A percentile compares a stretch with the other conserved stretches of the same genome.
phyloP scores from a whole-genome alignment of 179 eudicot genomes.

The Monotropa hypopitys region DNA sequence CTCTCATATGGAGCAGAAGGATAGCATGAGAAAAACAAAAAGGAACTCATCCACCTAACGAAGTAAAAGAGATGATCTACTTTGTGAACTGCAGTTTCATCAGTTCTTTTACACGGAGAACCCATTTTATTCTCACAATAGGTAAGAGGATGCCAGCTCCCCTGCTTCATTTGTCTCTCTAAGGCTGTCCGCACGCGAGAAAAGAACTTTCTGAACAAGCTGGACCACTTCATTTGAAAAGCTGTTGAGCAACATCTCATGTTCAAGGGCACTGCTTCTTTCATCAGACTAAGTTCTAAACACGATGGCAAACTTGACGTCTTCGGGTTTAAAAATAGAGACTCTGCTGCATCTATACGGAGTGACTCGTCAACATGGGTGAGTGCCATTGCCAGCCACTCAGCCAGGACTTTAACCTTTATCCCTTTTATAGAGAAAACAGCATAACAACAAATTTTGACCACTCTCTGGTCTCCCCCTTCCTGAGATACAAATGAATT shows the following conservation, averaged over 20 bases:
- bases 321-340: conserved; percentile 81
- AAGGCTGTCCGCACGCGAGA: conserved; percentile 75
- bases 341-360: conserved; percentile 93
- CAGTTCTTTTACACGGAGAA: conserved; percentile 16
- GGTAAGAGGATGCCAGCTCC: conserved; percentile 52
- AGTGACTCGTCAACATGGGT: conserved; percentile 87
- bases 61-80: conserved; percentile 65
- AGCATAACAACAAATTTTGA: conserved; percentile 28
- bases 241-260: conserved; percentile 96
- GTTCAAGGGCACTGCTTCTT: conserved; percentile 70
- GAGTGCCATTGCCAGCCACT: conserved; percentile 73
- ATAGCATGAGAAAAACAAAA: conserved; percentile 81
- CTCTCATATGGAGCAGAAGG: conserved; percentile 99
- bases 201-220: conserved; percentile 86
- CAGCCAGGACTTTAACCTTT: conserved; percentile 51
- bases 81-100: conserved; percentile 20
- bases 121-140: conserved; percentile 15
- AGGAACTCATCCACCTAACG: conserved; percentile 85
- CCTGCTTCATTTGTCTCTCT: conserved; percentile 76
- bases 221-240: conserved; percentile 94
- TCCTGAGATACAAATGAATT: conserved; percentile 17
- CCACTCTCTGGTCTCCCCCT: conserved; percentile 14
- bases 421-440: conserved; percentile 54
- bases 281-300: conserved; percentile 77
- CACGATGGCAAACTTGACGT: conserved; percentile 80